Evolutionary conservation across 176 grass and related monocot species (phyloP).

Genomic region (Puya raimondii): DNA sequence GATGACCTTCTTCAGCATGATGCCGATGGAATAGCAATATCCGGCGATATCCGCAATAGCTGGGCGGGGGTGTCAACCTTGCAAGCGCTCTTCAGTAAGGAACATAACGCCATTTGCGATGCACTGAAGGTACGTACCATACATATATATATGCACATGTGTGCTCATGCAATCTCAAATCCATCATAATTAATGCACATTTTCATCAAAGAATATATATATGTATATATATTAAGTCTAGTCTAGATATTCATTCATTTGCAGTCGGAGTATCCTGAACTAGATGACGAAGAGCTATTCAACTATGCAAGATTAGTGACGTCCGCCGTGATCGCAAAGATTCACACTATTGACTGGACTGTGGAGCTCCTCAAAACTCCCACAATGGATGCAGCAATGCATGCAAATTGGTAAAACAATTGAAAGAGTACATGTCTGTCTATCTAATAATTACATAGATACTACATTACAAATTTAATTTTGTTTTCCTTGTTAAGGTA

Average conservation of each 20-base stretch:
- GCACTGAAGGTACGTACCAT: slow-evolving; percentile 33
- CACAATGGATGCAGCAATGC: slow-evolving; percentile 38
- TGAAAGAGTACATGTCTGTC: background rate
- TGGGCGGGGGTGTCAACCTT: slow-evolving; percentile 54
- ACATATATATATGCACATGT: background rate
- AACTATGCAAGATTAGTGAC: slow-evolving; percentile 44
- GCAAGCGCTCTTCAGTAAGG: slow-evolving; percentile 50
- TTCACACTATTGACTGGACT: slow-evolving; percentile 71
- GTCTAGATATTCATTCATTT: background rate
- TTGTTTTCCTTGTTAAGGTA: slow-evolving; percentile 36
- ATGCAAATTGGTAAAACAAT: slow-evolving; percentile 36
- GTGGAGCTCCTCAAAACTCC: slow-evolving; percentile 53
- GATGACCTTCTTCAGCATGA: slow-evolving; percentile 39
- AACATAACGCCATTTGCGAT: slow-evolving; percentile 59
- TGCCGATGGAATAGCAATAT: slow-evolving; percentile 26
- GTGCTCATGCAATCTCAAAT: background rate
- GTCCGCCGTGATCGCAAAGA: slow-evolving; percentile 53
- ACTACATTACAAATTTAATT: slow-evolving; percentile 2
- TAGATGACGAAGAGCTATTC: slow-evolving; percentile 41
- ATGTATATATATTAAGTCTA: background rate
- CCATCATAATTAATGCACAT: too few species aligned
- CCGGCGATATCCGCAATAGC: slow-evolving; percentile 40
- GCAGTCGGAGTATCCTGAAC: slow-evolving; percentile 29
- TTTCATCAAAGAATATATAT: slow-evolving; percentile 7
- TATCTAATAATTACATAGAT: background rate